These are phyloP conservation scores for Phtheirospermum japonicum DNA, from an alignment of 257 asterid genomes.

Conservation along the genomic window DNA sequence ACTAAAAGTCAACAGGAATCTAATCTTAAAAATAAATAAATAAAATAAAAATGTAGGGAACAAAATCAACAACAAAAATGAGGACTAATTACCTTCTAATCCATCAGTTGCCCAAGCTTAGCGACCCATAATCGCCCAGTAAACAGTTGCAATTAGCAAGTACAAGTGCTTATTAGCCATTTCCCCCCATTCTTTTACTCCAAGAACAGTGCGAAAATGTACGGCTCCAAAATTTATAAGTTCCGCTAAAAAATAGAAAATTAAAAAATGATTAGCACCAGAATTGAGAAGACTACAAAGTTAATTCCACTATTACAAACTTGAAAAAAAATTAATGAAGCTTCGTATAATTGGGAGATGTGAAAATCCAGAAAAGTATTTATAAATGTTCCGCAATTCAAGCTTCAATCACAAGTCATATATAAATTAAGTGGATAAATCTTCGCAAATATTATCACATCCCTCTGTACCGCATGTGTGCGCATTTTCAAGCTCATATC, in stretches of 20 bases:
- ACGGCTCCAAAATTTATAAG: no score
- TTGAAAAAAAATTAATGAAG: conserved; percentile 31
- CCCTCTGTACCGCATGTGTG: neutral
- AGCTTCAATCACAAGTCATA: conserved; percentile 37
- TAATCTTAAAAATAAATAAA: no score
- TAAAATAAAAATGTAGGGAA: no score
- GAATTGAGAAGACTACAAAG: conserved; percentile 28
- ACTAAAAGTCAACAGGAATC: neutral
- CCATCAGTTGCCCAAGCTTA: conserved; percentile 53
- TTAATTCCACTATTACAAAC: conserved; percentile 26
- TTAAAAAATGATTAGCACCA: conserved; percentile 18
- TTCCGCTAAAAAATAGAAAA: conserved; percentile 19
- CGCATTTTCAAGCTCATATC: neutral
- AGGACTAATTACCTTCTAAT: conserved; percentile 48
- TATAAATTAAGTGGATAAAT: conserved; percentile 17
- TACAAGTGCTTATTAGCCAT: conserved; percentile 46
- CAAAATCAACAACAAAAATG: conserved; percentile 4
- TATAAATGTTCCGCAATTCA: conserved; percentile 29
- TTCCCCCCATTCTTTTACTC: conserved; percentile 9
- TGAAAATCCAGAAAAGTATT: conserved; percentile 48
- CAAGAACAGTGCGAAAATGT: no score
- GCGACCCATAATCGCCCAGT: conserved; percentile 33
- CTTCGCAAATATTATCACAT: conserved; percentile 5
- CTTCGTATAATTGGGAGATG: conserved; percentile 41
- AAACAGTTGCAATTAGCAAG: conserved; percentile 32